Evolutionary conservation across 257 asterid species (phyloP).

Genomic region (Przewalskia tangutica): DNA sequence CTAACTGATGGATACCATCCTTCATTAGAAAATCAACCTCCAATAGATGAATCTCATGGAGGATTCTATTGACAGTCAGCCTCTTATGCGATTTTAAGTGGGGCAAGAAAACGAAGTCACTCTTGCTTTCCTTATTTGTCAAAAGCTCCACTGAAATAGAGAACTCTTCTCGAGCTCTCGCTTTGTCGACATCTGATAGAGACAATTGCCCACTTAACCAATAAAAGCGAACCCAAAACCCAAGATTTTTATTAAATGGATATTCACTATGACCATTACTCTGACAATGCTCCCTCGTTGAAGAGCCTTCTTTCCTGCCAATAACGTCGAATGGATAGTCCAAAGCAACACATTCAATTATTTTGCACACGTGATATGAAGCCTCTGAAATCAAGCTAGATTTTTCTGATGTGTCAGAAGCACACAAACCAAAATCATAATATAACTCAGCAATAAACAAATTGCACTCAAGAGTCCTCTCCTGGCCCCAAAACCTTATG

Average conservation of each 20-base stretch:
- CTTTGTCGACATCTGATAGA: slow-evolving; percentile 64
- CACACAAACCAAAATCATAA: slow-evolving; percentile 68
- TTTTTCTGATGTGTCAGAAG: slow-evolving; percentile 33
- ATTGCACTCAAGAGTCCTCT: slow-evolving; percentile 74
- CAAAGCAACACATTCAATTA: slow-evolving; percentile 69
- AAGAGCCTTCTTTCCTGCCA: slow-evolving; percentile 22
- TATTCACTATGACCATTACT: slow-evolving; percentile 24
- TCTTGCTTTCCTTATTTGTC: slow-evolving; percentile 33
- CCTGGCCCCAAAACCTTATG: slow-evolving; percentile 72
- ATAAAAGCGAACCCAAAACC: slow-evolving; percentile 87
- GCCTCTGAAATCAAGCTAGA: slow-evolving; percentile 60
- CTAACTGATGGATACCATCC: slow-evolving; percentile 55
- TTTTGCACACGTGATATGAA: slow-evolving; percentile 80
- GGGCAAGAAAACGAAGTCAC: slow-evolving; percentile 46
- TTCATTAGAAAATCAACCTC: slow-evolving; percentile 80
- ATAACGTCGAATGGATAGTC: slow-evolving; percentile 41
- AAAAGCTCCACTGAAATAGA: slow-evolving; percentile 55
- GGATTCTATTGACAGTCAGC: slow-evolving; percentile 53
- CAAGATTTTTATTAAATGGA: slow-evolving; percentile 33
- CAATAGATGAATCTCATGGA: slow-evolving; percentile 63
- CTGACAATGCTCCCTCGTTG: slow-evolving; percentile 22
- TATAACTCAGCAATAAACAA: slow-evolving; percentile 86
- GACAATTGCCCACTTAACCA: slow-evolving; percentile 90
- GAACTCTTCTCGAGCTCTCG: slow-evolving; percentile 61
- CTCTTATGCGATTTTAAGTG: slow-evolving; percentile 64